phyloP scores from a whole-genome alignment of 495 filamentous ascomycete species.

The Rostrohypoxylon terebratum region DNA sequence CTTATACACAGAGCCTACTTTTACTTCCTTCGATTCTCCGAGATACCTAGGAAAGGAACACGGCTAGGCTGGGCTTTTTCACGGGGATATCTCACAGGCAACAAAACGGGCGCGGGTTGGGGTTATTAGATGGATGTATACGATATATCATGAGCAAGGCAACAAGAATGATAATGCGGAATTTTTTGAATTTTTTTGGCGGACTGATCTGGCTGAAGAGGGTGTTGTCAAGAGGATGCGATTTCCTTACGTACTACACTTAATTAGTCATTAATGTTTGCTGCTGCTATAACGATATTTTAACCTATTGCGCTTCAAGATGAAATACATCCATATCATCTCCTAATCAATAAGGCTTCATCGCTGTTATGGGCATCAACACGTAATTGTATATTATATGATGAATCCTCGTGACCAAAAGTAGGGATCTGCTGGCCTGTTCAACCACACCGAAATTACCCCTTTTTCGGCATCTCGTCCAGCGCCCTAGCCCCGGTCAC shows the following conservation, averaged over 20 bases:
- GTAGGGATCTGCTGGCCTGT: background rate
- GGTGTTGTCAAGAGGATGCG: background rate
- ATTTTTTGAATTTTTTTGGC: constrained; percentile 14
- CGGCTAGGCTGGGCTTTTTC: constrained; percentile 29
- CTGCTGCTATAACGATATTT: background rate
- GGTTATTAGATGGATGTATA: constrained; percentile 35
- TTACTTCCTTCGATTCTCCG: constrained; percentile 27
- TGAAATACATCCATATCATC: background rate
- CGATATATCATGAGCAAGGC: constrained; percentile 39
- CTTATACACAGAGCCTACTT: constrained; percentile 17
- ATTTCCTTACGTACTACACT: background rate
- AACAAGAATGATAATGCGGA: constrained; percentile 39
- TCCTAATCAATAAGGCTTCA: background rate
- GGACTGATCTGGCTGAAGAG: constrained; percentile 1
- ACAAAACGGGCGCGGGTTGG: constrained; percentile 40
- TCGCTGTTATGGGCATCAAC: background rate
- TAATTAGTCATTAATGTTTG: background rate
- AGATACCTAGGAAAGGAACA: constrained; percentile 40
- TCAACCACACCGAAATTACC: background rate
- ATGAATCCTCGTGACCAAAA: background rate
- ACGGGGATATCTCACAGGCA: constrained; percentile 38
- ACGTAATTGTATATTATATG: background rate
- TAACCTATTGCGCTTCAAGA: background rate
- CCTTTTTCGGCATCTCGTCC: constrained; percentile 8
- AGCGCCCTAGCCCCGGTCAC: background rate